These are phyloP conservation scores for Hydnomerulius pinastri DNA, from an alignment of 768 basidiomycete species.

Conservation along the genomic window DNA sequence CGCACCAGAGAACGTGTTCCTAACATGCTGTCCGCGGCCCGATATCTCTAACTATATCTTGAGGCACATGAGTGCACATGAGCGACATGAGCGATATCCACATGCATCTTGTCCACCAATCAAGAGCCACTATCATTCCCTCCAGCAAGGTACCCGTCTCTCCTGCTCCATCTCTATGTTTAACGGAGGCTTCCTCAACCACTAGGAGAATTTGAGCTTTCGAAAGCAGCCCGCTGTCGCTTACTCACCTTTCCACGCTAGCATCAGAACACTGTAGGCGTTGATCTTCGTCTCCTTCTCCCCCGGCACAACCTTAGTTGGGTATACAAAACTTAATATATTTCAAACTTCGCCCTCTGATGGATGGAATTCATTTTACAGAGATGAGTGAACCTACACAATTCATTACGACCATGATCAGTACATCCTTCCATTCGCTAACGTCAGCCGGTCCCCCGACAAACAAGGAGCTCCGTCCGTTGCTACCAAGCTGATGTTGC, in stretches of 20 bases:
- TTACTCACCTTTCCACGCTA: no score
- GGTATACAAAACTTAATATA: not conserved
- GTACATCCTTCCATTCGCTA: not conserved
- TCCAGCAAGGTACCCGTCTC: no score
- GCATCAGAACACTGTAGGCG: not conserved
- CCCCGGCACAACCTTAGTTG: not conserved
- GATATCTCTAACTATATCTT: not conserved
- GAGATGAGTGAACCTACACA: not conserved
- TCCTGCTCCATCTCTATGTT: not conserved
- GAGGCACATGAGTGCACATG: not conserved
- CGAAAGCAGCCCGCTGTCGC: no score
- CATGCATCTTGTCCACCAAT: no score
- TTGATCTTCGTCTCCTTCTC: not conserved
- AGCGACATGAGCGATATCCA: no score
- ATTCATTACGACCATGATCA: not conserved
- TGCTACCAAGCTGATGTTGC: no score
- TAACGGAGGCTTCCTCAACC: not conserved
- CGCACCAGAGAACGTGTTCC: no score
- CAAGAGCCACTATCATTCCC: no score
- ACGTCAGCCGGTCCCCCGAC: not conserved
- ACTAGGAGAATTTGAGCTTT: no score
- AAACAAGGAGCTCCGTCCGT: not conserved
- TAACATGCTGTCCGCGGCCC: not conserved
- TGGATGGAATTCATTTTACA: not conserved
- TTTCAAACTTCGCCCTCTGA: not conserved